Evolutionary conservation across 2,329 filamentous ascomycete genomes (phyloP).

Genomic region (Alternaria brassicicola): DNA sequence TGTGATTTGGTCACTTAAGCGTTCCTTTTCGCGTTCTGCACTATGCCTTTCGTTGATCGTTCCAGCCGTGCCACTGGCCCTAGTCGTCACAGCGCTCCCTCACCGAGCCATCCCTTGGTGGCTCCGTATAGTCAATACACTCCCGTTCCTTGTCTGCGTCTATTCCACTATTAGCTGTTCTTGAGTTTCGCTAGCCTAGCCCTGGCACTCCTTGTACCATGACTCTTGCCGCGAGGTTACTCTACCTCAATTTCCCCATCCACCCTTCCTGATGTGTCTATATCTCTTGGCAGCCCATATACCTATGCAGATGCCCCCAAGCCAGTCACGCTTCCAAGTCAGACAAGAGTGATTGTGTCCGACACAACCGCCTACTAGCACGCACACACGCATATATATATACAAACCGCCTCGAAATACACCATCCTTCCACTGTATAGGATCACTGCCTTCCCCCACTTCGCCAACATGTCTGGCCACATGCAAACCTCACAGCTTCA

Average conservation of each 20-base stretch:
- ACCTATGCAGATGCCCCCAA: constrained; percentile 42
- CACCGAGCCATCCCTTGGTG: constrained; percentile 43
- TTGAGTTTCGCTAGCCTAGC: constrained; percentile 40
- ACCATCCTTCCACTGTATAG: not conserved
- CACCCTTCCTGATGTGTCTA: constrained; percentile 44
- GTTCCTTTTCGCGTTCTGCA: constrained; percentile 46
- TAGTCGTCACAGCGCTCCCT: constrained; percentile 47
- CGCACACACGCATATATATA: constrained; percentile 1
- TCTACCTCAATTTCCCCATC: constrained; percentile 38
- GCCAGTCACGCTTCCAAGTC: constrained; percentile 21
- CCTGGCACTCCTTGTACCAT: constrained; percentile 39
- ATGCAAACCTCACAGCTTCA: constrained; percentile 36
- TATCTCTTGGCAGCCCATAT: constrained; percentile 48
- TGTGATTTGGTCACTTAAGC: constrained; percentile 44
- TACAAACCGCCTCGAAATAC: constrained; percentile 18
- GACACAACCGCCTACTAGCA: constrained; percentile 21
- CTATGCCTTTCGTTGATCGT: constrained; percentile 40
- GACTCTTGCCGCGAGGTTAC: constrained; percentile 42
- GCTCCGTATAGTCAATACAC: constrained; percentile 41
- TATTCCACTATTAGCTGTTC: constrained; percentile 39
- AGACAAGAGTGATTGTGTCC: constrained; percentile 29
- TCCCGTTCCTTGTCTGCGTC: constrained; percentile 44
- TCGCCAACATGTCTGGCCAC: constrained; percentile 33
- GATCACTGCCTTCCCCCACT: constrained; percentile 20
- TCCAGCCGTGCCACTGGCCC: constrained; percentile 49